A percentile compares a stretch with the other conserved stretches of the same genome.
These are phyloP conservation scores for Zygosaccharomyces kombuchaensis DNA, from an alignment of 805 yeast genomes.

Conservation along the genomic window DNA sequence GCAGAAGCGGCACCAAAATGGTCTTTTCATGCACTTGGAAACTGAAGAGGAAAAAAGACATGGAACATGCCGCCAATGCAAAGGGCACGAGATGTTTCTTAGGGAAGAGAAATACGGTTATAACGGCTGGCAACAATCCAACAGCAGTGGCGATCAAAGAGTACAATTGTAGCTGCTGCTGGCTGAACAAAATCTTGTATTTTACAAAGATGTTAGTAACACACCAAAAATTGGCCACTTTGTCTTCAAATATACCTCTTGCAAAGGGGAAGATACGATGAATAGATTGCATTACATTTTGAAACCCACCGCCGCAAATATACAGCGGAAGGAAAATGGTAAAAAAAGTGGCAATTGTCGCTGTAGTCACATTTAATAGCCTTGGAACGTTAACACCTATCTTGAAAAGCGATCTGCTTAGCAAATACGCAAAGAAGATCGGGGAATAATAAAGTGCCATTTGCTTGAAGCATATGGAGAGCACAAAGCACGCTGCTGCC, in stretches of 20 bases:
- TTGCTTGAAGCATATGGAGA: constrained; percentile 82
- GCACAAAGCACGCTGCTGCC: constrained; percentile 73
- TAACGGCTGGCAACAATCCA: constrained; percentile 54
- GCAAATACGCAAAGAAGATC: constrained; percentile 72
- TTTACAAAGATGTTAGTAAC: constrained; percentile 78
- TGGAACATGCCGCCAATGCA: constrained; percentile 76
- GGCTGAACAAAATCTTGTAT: constrained; percentile 52
- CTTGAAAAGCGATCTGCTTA: constrained; percentile 45
- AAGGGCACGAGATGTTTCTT: constrained; percentile 52
- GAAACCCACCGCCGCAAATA: constrained; percentile 38
- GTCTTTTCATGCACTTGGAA: constrained; percentile 97
- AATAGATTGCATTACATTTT: constrained; percentile 42
- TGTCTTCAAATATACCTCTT: constrained; percentile 94
- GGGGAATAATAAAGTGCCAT: constrained; percentile 95
- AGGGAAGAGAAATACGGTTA: constrained; percentile 48
- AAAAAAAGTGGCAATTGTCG: constrained; percentile 54
- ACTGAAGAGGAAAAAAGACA: constrained; percentile 85
- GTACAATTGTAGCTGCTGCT: constrained; percentile 52
- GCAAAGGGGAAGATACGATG: constrained; percentile 90
- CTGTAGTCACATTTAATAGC: constrained; percentile 56
- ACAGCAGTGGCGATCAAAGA: constrained; percentile 52
- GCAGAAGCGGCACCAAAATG: constrained; percentile 81
- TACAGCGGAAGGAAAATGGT: constrained; percentile 59
- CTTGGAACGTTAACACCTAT: constrained; percentile 50
- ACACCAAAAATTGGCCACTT: constrained; percentile 97